Percentiles rank a stretch among this genome's conserved stretches.
Conservation (phyloP, 1,284 basidiomycete species). For the Phellopilus nigrolimitatus region DNA sequence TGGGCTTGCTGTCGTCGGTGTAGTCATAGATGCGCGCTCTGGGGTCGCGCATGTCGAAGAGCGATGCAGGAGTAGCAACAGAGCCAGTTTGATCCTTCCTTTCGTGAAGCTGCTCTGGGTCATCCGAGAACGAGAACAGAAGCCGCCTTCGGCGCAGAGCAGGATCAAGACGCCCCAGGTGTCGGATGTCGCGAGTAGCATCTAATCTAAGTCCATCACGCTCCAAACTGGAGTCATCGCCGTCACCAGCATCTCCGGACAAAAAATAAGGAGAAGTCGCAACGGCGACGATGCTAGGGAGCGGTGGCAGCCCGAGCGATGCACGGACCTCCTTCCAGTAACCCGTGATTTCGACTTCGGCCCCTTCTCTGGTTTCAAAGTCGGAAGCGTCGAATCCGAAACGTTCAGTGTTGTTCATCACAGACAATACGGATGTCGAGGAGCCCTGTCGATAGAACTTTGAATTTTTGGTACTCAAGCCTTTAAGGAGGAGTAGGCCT, state of each 20-base stretch:
- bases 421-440: too few relatives aligned
- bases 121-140: not conserved
- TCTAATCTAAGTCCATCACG: not conserved
- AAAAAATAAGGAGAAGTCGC: not conserved
- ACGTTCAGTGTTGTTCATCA: too few relatives aligned
- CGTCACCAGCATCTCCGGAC: not conserved
- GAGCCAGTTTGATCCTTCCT: not conserved
- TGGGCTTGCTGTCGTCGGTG: not conserved
- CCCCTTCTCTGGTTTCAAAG: not conserved
- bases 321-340: constrained; percentile 30
- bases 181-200: not conserved
- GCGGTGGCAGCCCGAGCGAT: constrained; percentile 27
- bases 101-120: not conserved
- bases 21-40: not conserved
- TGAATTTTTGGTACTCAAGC: not conserved
- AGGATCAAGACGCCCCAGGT: constrained; percentile 4
- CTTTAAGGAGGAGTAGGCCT: constrained; percentile 1
- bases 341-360: constrained; percentile 23
- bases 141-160: not conserved
- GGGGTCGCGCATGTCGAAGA: not conserved
- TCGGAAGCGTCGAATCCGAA: too few relatives aligned
- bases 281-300: constrained; percentile 18
- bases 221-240: not conserved
- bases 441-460: too few relatives aligned
- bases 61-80: not conserved